phyloP scores from a whole-genome alignment of 2,329 filamentous ascomycete species.

The Albophoma yamanashiensis region DNA sequence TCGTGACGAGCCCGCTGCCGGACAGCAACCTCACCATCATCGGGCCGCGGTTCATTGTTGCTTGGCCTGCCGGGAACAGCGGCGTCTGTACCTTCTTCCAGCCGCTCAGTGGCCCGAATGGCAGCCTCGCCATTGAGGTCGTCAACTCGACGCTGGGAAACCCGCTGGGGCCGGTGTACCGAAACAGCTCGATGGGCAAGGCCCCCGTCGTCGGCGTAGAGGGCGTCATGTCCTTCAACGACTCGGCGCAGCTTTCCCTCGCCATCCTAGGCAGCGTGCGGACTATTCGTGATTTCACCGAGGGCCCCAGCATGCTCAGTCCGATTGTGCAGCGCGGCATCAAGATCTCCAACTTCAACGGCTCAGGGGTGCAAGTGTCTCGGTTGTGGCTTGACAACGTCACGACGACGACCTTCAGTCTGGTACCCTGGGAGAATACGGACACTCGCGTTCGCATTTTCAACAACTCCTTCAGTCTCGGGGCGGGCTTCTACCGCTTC shows the following conservation, averaged over 20 bases:
- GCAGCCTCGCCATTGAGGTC: constrained; percentile 40
- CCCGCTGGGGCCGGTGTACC: constrained; percentile 36
- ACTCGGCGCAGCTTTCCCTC: constrained; percentile 41
- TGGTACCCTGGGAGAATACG: constrained; percentile 24
- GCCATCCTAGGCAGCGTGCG: constrained; percentile 52
- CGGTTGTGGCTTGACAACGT: constrained; percentile 52
- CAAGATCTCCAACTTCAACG: constrained; percentile 23
- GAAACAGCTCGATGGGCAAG: constrained; percentile 7
- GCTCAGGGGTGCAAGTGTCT: constrained; percentile 35
- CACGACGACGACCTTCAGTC: constrained; percentile 42
- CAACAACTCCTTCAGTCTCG: constrained; percentile 34
- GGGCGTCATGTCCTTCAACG: constrained; percentile 44
- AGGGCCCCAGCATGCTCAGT: constrained; percentile 41
- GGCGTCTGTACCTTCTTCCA: constrained; percentile 47
- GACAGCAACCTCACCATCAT: constrained; percentile 44
- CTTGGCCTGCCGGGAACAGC: constrained; percentile 57
- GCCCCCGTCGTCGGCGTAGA: constrained; percentile 41
- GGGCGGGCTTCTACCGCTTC: constrained; percentile 44
- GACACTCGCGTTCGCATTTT: constrained; percentile 23
- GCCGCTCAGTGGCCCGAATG: constrained; percentile 40
- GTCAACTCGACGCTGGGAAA: constrained; percentile 35
- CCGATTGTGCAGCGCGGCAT: constrained; percentile 45
- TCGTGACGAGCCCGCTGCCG: constrained; percentile 46
- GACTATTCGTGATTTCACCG: constrained; percentile 51
- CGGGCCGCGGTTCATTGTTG: constrained; percentile 45